Percentiles rank a stretch among this genome's conserved stretches.
Conservation (phyloP, 2,329 filamentous ascomycete genomes). For the Penicillium psychrosexuale region DNA sequence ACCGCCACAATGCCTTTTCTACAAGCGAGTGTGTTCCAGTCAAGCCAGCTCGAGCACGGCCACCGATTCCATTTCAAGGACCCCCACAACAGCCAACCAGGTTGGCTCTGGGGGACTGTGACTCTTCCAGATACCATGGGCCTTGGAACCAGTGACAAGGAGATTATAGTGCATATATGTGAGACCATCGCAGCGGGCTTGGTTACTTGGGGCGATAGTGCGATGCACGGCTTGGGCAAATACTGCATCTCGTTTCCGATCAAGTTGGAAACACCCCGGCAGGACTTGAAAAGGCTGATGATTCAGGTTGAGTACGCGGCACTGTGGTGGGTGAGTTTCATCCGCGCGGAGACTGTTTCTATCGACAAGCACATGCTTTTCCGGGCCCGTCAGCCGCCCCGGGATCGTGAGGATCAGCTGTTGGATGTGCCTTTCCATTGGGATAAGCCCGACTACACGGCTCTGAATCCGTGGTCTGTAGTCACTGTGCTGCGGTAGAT, state of each 20-base stretch:
- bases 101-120: not conserved
- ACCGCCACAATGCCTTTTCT: not conserved
- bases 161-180: not conserved
- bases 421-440: not conserved
- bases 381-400: not conserved
- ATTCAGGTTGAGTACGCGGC: not conserved
- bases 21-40: not conserved
- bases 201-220: not conserved
- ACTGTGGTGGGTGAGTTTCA: not conserved
- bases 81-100: not conserved
- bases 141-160: not conserved
- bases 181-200: not conserved
- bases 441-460: not conserved
- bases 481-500: not conserved
- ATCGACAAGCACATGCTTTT: not conserved
- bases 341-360: not conserved
- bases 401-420: not conserved
- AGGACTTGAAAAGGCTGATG: not conserved
- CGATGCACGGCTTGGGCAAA: not conserved
- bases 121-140: not conserved
- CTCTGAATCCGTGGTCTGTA: not conserved
- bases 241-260: not conserved
- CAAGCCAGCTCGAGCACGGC: not conserved
- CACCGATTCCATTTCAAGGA: not conserved
- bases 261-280: not conserved